phyloP scores from a whole-genome alignment of 2,329 filamentous ascomycete species.

The Dothistroma pini region DNA sequence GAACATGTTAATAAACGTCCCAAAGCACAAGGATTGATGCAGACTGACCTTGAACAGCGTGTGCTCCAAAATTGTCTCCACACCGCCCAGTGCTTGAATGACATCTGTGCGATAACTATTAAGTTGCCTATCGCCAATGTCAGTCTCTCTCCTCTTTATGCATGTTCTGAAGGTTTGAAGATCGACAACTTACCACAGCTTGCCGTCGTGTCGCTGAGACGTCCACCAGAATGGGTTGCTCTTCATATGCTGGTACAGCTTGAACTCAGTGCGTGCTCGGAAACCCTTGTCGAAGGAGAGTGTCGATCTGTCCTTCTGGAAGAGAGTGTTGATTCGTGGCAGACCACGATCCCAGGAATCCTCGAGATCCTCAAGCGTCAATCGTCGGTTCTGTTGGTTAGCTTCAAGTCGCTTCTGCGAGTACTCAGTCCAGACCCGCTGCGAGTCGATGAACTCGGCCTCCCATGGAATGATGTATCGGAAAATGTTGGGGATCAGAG shows the following conservation, averaged over 20 bases:
- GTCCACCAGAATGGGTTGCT: conserved; percentile 99
- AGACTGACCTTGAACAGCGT: conserved; percentile 85
- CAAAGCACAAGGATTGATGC: conserved; percentile 57
- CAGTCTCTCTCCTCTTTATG: too few relatives aligned
- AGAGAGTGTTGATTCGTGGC: conserved; percentile 95
- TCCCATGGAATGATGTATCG: conserved; percentile 99
- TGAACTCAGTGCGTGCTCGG: conserved; percentile 92
- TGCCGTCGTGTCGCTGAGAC: conserved; percentile 92
- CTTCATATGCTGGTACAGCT: conserved; percentile 98
- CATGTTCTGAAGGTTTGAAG: conserved; percentile 2
- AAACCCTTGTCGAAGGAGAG: conserved; percentile 99
- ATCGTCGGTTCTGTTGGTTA: conserved; percentile 90
- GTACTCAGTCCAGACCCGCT: conserved; percentile 98
- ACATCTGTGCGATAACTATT: conserved; percentile 96
- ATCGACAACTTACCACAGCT: conserved; percentile 70
- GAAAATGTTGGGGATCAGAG: conserved; percentile 97
- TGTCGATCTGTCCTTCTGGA: conserved; percentile 97
- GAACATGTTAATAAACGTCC: conserved; percentile 50
- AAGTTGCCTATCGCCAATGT: conserved; percentile 49
- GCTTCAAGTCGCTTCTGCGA: conserved; percentile 96
- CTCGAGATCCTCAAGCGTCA: conserved; percentile 93
- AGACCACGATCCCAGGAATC: conserved; percentile 98
- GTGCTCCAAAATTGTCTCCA: conserved; percentile 88
- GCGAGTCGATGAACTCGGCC: conserved; percentile 97
- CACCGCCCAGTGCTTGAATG: conserved; percentile 91